Evolutionary conservation across 148 eudicot species (phyloP).

Genomic region (Chenopodium quinoa): DNA sequence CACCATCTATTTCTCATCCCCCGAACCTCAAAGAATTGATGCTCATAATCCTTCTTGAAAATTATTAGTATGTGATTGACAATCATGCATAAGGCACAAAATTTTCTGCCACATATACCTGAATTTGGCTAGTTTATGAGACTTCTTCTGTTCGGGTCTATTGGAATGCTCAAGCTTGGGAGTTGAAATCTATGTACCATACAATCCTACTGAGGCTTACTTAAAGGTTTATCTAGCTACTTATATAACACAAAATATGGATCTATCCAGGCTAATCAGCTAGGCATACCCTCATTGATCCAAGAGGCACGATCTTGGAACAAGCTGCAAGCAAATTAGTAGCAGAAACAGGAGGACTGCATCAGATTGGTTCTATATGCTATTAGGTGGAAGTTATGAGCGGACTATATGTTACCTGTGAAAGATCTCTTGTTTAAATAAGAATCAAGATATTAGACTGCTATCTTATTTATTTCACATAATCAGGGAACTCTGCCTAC

Average conservation of each 20-base stretch:
- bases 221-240: background rate
- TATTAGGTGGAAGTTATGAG: constrained; percentile 58
- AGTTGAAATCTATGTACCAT: no score
- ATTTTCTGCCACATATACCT: no score
- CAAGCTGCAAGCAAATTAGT: constrained; percentile 65
- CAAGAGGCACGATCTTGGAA: constrained; percentile 44
- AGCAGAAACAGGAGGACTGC: constrained; percentile 39
- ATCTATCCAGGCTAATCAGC: constrained; percentile 38
- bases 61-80: no score
- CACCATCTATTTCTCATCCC: no score
- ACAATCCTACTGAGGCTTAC: background rate
- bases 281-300: constrained; percentile 53
- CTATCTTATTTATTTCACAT: background rate
- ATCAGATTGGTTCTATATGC: constrained; percentile 90
- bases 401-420: constrained; percentile 35
- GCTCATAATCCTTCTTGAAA: no score
- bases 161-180: no score
- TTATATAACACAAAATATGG: background rate
- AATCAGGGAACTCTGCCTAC: no score
- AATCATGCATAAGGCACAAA: no score
- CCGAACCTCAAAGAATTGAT: no score
- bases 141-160: background rate
- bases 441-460: constrained; percentile 11
- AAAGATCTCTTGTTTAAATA: constrained; percentile 21
- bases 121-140: no score